These are phyloP conservation scores for Wickerhamomyces ciferrii DNA, from an alignment of 805 yeast genomes.

Conservation along the genomic window DNA sequence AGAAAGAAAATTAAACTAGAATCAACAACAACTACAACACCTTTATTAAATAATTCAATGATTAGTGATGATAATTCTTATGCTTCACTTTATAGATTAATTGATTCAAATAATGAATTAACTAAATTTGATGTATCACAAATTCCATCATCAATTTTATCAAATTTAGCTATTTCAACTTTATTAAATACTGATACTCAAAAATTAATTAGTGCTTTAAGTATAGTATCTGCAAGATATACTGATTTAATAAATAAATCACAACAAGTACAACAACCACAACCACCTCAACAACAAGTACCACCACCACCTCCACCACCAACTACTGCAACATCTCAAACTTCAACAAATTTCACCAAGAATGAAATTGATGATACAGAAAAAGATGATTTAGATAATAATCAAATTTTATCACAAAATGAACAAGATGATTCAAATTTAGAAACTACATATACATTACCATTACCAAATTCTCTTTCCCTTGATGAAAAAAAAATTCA, in stretches of 20 bases:
- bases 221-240: constrained; percentile 66
- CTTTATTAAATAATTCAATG: constrained; percentile 24
- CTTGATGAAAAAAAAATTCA: constrained; percentile 53
- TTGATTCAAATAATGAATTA: constrained; percentile 54
- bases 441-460: constrained; percentile 43
- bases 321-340: background rate
- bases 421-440: constrained; percentile 29
- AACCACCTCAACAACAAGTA: background rate
- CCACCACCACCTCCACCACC: background rate
- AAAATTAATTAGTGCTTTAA: constrained; percentile 58
- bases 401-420: constrained; percentile 10
- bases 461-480: constrained; percentile 51
- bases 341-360: background rate
- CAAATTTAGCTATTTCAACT: constrained; percentile 62
- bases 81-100: constrained; percentile 62
- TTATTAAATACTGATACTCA: constrained; percentile 47
- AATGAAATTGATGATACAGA: constrained; percentile 25
- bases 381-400: constrained; percentile 23
- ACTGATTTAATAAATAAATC: constrained; percentile 33
- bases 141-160: constrained; percentile 59
- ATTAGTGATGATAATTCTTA: constrained; percentile 41
- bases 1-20: constrained; percentile 16
- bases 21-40: constrained; percentile 14
- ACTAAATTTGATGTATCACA: constrained; percentile 65
- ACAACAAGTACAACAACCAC: constrained; percentile 2